These are phyloP conservation scores for Crithidia mellificae DNA, from an alignment of 208 protist genomes.

Conservation along the genomic window DNA sequence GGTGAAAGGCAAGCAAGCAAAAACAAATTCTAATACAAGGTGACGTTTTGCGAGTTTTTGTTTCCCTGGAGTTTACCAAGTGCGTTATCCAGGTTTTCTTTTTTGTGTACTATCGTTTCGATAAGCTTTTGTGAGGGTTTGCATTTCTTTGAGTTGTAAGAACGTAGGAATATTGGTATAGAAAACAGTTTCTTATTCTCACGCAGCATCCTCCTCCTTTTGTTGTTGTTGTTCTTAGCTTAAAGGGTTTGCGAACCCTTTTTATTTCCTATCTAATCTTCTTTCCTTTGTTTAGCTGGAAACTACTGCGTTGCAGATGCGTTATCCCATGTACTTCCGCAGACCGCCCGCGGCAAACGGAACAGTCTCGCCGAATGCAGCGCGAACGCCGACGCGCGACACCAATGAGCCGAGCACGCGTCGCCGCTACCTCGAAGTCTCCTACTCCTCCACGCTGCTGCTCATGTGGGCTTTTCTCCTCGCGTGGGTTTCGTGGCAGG, in stretches of 20 bases:
- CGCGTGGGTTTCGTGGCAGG: constrained; percentile 52
- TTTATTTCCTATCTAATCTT: background rate
- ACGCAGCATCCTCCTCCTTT: background rate
- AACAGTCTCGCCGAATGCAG: background rate
- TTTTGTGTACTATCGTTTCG: too few species aligned
- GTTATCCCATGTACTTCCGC: constrained; percentile 31
- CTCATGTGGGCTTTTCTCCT: constrained; percentile 63
- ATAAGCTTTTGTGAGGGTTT: too few species aligned
- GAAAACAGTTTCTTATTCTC: too few species aligned
- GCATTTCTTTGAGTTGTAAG: too few species aligned
- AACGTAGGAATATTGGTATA: too few species aligned
- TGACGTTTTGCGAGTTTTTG: too few species aligned
- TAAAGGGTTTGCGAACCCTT: background rate
- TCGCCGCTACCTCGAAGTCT: constrained; percentile 53
- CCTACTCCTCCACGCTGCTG: constrained; percentile 84
- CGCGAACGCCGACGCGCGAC: background rate
- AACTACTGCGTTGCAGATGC: constrained; percentile 11
- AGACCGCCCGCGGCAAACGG: constrained; percentile 9
- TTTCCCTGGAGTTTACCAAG: too few species aligned
- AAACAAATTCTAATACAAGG: too few species aligned
- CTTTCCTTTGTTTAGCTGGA: background rate
- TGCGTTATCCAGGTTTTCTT: too few species aligned
- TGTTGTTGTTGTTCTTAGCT: background rate
- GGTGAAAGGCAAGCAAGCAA: too few species aligned
- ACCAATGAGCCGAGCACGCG: background rate